Base-by-base conservation (phyloP, 306 rosid genomes). In the Vicia sativa region DNA sequence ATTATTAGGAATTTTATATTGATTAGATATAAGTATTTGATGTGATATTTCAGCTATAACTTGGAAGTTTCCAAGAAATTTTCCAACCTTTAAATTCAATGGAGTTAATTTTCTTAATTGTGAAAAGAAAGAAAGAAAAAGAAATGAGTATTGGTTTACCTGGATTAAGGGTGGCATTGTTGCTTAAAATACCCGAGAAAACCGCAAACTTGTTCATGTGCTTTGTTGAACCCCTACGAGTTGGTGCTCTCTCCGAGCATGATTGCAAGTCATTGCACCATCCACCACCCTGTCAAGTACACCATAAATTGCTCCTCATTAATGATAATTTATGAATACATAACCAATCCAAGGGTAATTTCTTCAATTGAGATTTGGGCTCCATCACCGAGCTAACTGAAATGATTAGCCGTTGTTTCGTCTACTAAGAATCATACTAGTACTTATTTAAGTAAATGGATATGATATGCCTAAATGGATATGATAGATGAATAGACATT, bases 201-300 rank as follows among this genome's bases (percentile, higher is more conserved):
- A 72, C 74, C 72, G 84, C 96, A 43, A 10, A 83, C 72, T 81
- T 81, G 82, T 7, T 77, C 98, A 93, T 93, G 15, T 74, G 78
- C 68, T 71, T 79, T 12, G 98, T 84, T 12, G 98, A 93, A 41
- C 98, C 98, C 79, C 97, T 80, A 16, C 87, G 84, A 9, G 85
- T 70, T 3, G 53, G 25, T 23, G 98, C 97, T 75, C 98, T 86
- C n/a, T 80, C 96, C 52, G 79, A 78, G 81, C 98, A 93, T 59
- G 98, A 81, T 46, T 46, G 3, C 45, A 90, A 43, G 72, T 86
- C 90, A 65, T 93, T 90, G 85, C 97, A 93, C 98, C 98, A 93
- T 64, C 97, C 98, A 48, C 98, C 98, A 18, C 98, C 98, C 98
- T 92, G 73, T 3, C 10, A 73, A 7, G 34, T 26, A 38, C n/a